Percentiles rank a stretch among this genome's conserved stretches.
phyloP scores from a whole-genome alignment of 306 rosid genomes.

The Lathyrus oleraceus region DNA sequence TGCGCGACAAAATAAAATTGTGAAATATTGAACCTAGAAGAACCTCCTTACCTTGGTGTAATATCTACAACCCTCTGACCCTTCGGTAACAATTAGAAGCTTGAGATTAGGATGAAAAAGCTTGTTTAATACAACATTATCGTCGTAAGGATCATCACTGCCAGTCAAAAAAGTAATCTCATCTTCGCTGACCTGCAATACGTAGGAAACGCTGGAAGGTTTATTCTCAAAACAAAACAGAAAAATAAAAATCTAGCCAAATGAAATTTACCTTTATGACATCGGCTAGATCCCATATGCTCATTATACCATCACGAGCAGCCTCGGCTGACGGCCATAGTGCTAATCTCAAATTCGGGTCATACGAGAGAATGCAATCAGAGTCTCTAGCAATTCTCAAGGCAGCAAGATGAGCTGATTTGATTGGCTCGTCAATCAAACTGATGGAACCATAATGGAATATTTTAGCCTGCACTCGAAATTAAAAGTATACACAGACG shows the following conservation, averaged over 20 bases:
- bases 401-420: conserved; percentile 84
- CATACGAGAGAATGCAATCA: conserved; percentile 89
- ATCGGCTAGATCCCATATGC: conserved; percentile 87
- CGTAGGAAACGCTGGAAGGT: background rate
- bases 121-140: conserved; percentile 63
- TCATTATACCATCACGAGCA: conserved; percentile 75
- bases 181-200: conserved; percentile 75
- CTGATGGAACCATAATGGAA: conserved; percentile 94
- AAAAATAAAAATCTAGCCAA: background rate
- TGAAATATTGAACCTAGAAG: conserved; percentile 1
- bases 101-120: conserved; percentile 71
- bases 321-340: conserved; percentile 90
- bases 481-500: conserved; percentile 9
- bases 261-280: conserved; percentile 64
- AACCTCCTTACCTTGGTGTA: conserved; percentile 70
- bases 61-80: conserved; percentile 83
- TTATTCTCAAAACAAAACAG: conserved; percentile 11
- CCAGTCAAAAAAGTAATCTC: conserved; percentile 73
- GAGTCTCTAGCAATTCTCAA: conserved; percentile 69
- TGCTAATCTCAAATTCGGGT: conserved; percentile 85
- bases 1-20: background rate
- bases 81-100: conserved; percentile 79
- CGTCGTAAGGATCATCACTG: conserved; percentile 71
- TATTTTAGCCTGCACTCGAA: conserved; percentile 64
- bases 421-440: conserved; percentile 83